These are phyloP conservation scores for Jimgerdemannia lactiflua DNA, from an alignment of 192 early-diverging fungal genomes.

Conservation along the genomic window DNA sequence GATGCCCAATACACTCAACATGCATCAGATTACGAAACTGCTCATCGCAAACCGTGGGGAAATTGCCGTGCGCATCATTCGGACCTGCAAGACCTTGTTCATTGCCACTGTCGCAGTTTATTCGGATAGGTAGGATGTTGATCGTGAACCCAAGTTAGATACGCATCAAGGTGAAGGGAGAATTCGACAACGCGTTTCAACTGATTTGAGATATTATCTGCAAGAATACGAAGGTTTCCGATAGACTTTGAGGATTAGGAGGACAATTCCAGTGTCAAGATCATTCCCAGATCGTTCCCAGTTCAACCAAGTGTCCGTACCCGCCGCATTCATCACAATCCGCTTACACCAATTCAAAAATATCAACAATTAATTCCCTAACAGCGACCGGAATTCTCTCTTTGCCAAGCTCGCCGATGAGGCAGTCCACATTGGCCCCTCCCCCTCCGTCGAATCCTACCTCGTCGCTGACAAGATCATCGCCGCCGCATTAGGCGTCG, in stretches of 20 bases:
- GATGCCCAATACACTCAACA: too few species aligned
- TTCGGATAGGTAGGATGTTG: conserved; percentile 47
- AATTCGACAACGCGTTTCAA: not conserved
- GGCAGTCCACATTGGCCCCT: conserved; percentile 51
- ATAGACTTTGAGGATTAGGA: too few species aligned
- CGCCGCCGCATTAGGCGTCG: conserved; percentile 38
- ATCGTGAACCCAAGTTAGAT: too few species aligned
- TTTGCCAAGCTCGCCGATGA: conserved; percentile 54
- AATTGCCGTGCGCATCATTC: conserved; percentile 75
- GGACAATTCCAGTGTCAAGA: too few species aligned
- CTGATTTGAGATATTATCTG: too few species aligned
- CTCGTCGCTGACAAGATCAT: conserved; percentile 51
- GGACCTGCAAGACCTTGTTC: conserved; percentile 63
- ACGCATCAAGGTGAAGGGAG: not conserved
- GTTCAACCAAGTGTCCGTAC: too few species aligned
- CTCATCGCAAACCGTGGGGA: conserved; percentile 80
- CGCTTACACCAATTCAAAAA: too few species aligned
- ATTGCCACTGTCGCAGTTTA: conserved; percentile 63
- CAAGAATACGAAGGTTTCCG: not conserved
- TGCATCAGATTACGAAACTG: conserved; percentile 39
- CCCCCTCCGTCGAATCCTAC: conserved; percentile 52
- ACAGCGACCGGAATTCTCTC: conserved; percentile 46
- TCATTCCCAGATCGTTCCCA: too few species aligned
- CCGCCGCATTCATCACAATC: too few species aligned
- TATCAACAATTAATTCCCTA: too few species aligned